Percentiles rank a stretch among this genome's conserved stretches.
These are phyloP conservation scores for Aspergillus indologenus DNA, from an alignment of 495 filamentous ascomycete genomes.

Conservation along the genomic window DNA sequence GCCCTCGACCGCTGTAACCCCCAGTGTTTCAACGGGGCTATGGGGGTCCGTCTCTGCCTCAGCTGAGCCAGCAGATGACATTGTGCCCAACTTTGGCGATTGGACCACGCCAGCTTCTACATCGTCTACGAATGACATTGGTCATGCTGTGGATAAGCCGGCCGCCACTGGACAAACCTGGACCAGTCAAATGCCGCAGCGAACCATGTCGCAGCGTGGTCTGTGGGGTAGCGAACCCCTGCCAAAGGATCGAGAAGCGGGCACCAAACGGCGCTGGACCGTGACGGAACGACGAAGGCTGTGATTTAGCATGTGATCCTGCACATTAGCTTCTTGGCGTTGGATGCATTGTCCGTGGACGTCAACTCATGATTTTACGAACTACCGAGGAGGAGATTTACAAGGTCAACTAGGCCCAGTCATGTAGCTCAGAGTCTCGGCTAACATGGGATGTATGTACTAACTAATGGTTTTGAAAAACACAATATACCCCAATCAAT, in stretches of 20 bases:
- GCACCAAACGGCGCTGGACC: slow-evolving; percentile 43
- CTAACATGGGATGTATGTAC: not conserved
- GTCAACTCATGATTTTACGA: not conserved
- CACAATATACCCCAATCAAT: not conserved
- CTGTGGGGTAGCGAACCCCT: slow-evolving; percentile 42
- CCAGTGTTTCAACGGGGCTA: slow-evolving; percentile 30
- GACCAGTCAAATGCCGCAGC: slow-evolving; percentile 31
- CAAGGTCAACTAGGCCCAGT: too few relatives aligned
- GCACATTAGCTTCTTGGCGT: not conserved
- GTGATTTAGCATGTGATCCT: not conserved
- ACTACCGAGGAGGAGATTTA: not conserved
- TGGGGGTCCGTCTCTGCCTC: slow-evolving; percentile 32
- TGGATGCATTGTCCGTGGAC: not conserved
- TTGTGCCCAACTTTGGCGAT: slow-evolving; percentile 38
- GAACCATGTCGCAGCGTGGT: slow-evolving; percentile 38
- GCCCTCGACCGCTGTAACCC: slow-evolving; percentile 15
- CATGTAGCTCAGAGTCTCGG: not conserved
- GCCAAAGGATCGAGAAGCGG: slow-evolving; percentile 31
- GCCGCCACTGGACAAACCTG: slow-evolving; percentile 7
- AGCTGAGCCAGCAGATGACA: slow-evolving; percentile 29
- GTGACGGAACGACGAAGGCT: slow-evolving; percentile 36
- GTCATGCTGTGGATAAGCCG: not conserved
- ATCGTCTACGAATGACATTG: not conserved
- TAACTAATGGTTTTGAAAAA: not conserved
- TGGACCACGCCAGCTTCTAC: slow-evolving; percentile 19